Base-by-base conservation (phyloP, 164 flowering plant species). In the Chloranthus sessilifolius region DNA sequence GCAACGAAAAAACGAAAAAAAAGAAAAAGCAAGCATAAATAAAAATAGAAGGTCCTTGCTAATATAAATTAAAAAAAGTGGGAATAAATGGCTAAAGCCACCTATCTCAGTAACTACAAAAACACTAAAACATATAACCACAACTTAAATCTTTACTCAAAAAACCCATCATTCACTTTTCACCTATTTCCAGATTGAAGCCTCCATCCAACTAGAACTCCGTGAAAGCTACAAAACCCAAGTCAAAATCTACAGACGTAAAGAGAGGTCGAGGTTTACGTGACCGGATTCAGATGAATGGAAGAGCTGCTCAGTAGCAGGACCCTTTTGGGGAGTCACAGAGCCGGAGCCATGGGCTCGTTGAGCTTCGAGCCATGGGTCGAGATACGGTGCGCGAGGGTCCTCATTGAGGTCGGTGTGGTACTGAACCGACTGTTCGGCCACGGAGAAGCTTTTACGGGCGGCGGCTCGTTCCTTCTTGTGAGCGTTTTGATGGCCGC, bases 401-500 rank as follows among this genome's bases (percentile, higher is more conserved):
- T 27, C 30, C 17, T 11, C 40, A 15, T 7, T 9, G 1, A 51
- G 25, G 10, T 9, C 24, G 5, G 25, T 16, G 0, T 4, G 10
- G 15, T 24, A 15, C 6, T 7, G 19, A 11, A 19, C 35, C 9
- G 45, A 26, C 0, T 37, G 28, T 14, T 36, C 26, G 7, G 29
- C 56, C 4, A 46, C 20, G 33, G 43, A 40, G 38, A 26, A 41
- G 53, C 55, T 55, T 7, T 76, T 22, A 1, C 77, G 74, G 12
- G 68, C 69, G 2, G 81, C 85, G 7, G 88, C 85, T 25, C 88
- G 52, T 52, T 82, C 85, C 6, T 78, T 64, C 66, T 79, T 79
- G 69, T 82, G 88, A 22, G 88, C 88, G 60, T 82, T 82, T 53
- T 82, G 88, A 66, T 82, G 88, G 29, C 88, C 88, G 19, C 88